phyloP scores from a whole-genome alignment of 163 green algal species.

The Scenedesmus sp. region DNA sequence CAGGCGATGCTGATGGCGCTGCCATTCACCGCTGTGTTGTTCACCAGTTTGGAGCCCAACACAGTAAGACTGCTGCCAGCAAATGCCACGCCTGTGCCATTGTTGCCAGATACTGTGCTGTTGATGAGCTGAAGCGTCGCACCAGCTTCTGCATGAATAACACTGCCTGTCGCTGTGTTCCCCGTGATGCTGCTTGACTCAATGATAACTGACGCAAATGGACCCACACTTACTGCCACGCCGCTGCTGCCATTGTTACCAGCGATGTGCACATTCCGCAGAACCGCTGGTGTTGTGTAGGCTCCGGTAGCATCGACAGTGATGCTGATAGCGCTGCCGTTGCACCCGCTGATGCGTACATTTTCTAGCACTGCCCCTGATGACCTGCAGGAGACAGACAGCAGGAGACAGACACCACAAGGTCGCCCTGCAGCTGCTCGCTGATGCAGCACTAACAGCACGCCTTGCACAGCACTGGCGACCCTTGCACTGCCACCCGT shows the following conservation, averaged over 20 bases:
- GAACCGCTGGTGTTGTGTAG: slow-evolving; percentile 15
- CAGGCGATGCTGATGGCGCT: neutral
- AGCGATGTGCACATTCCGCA: slow-evolving; percentile 30
- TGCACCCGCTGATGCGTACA: slow-evolving; percentile 33
- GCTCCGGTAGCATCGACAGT: slow-evolving; percentile 30
- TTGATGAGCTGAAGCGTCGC: slow-evolving; percentile 16
- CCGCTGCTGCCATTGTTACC: slow-evolving; percentile 30
- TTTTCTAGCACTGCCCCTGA: neutral
- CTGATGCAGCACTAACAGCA: neutral
- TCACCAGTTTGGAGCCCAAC: neutral
- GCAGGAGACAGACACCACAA: no score
- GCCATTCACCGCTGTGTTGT: slow-evolving; percentile 8
- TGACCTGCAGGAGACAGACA: slow-evolving; percentile 23
- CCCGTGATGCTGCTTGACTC: neutral
- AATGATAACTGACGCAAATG: slow-evolving; percentile 1
- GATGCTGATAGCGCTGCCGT: slow-evolving; percentile 27
- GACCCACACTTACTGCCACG: neutral
- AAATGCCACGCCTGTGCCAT: slow-evolving; percentile 20
- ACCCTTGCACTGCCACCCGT: no score
- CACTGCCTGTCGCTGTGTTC: slow-evolving; percentile 18
- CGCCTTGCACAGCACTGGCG: no score
- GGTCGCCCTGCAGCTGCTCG: no score
- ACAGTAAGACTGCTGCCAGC: neutral
- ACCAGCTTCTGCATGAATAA: neutral
- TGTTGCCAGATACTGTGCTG: slow-evolving; percentile 28